phyloP scores from a whole-genome alignment of 106 monocot genomes.

The Dioscorea dumetorum region DNA sequence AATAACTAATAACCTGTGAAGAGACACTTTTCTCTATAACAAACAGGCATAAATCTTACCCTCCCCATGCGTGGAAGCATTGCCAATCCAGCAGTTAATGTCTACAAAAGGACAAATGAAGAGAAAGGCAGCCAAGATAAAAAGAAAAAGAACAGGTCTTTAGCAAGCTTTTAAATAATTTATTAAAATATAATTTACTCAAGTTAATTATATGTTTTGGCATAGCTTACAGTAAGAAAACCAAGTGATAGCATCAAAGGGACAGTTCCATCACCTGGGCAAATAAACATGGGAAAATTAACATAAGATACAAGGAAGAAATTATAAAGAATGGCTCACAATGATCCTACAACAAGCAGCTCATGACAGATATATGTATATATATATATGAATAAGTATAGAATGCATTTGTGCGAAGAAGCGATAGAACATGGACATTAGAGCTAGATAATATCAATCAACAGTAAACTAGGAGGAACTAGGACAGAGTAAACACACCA shows the following conservation, averaged over 20 bases:
- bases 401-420: too few relatives aligned
- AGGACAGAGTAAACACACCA: constrained; percentile 34
- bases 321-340: too few relatives aligned
- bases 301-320: too few relatives aligned
- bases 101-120: constrained; percentile 31
- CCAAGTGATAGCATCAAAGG: constrained; percentile 93
- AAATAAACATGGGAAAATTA: background rate
- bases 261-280: constrained; percentile 80
- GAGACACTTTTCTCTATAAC: too few relatives aligned
- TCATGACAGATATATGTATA: too few relatives aligned
- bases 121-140: background rate
- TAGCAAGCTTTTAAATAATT: background rate
- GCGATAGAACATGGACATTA: too few relatives aligned
- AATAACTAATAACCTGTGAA: background rate
- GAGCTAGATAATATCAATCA: too few relatives aligned
- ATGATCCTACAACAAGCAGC: too few relatives aligned
- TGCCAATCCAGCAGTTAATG: constrained; percentile 78
- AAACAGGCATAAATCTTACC: constrained; percentile 27
- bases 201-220: background rate
- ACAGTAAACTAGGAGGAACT: too few relatives aligned
- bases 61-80: constrained; percentile 81
- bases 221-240: constrained; percentile 61
- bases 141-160: background rate
- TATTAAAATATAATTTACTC: constrained; percentile 1
- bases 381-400: too few relatives aligned